Base-by-base conservation (phyloP, 2,329 filamentous ascomycete genomes). In the Ampelomyces quisqualis region DNA sequence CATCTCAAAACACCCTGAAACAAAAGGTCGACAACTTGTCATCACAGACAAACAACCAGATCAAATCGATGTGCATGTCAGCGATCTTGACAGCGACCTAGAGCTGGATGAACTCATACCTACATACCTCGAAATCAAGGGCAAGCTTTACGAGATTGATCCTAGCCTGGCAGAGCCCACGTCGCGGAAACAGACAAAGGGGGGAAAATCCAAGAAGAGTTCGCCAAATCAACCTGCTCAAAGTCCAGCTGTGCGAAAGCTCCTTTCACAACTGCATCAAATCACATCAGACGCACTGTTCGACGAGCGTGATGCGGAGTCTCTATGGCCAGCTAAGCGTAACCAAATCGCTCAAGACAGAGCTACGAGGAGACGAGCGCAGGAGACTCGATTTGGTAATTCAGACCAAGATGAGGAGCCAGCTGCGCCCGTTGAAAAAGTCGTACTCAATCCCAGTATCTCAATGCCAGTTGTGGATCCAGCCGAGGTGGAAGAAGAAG, bases 91-190 rank as follows among this genome's bases (percentile, higher is more conserved):
- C 15, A 76, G 73, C 47, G 74, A 77, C 43, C 51, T 74, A 3
- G 74, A 77, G 26, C 70, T 72, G 3, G 73, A 77, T 24, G 70
- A 76, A 41, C 65, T 77, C 13, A 74, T 90, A 18, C 83, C 88
- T 1, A 80, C 82, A 44, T 97, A 91, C 67, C 58, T 98, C 14
- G 80, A 84, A 11, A 79, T 88, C 13, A 90, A 89, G 67, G 73
- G 78, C 8, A 68, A 65, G 32, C 55, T 77, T 2, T 77, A 70
- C 49, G 65, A 72, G 29, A 57, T 75, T n/a, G 65, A 73, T 34
- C 73, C 74, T 4, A 38, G 84, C 75, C 49, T 73, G 85, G n/a
- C 86, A 83, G 65, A 74, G 76, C 17, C 45, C 4, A 56, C 52
- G 14, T 36, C 52, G 11, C 54, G 57, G n/a, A 71, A 71, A 59